Base-by-base conservation (phyloP, 1,284 basidiomycete species). In the Pseudozyma sp. region DNA sequence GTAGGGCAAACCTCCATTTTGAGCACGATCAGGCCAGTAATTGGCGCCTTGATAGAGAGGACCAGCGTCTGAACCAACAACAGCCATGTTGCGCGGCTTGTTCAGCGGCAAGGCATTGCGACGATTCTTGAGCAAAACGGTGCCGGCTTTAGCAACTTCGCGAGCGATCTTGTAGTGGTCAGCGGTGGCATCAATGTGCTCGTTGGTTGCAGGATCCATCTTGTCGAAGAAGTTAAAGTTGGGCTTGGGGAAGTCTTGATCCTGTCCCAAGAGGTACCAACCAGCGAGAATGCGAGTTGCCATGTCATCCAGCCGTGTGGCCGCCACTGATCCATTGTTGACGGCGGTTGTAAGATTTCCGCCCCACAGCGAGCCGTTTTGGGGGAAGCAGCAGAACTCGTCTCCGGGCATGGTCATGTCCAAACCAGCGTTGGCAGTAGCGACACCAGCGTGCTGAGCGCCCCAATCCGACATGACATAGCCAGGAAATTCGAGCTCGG, bases 401-500 rank as follows among this genome's bases (percentile, higher is more conserved):
- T 74, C 70, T 9, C 85, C 84, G 0, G 87, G 86, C 86, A 86
- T 86, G 46, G 84, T 83, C 85, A 87, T 85, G 81, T 92, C 92
- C 19, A 94, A 86, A 17, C 92, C 92, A 13, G 86, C 85, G 65
- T 88, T 88, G 88, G 87, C 24, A 86, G 86, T 83, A 19, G 81
- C 81, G 5, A 81, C 79, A 3, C 85, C 74, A 17, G 72, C 58
- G 17, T 75, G 68, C 53, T 77, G 72, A 11, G 73, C 78, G 35
- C 79, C 71, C 78, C 77, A 80, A 49, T 80, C 75, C 13, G 63
- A 66, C 66, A 79, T 55, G 31, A 90, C 86, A 75, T 88, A 91
- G 29, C 92, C 92, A 83, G 90, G 90, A 88, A 93, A 94, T 4
- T 90, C 91, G 58, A 89, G 87, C 83, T 93, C 91, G 17, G 87